Conservation (phyloP, 257 asterid species). For the Solanum virginianum region DNA sequence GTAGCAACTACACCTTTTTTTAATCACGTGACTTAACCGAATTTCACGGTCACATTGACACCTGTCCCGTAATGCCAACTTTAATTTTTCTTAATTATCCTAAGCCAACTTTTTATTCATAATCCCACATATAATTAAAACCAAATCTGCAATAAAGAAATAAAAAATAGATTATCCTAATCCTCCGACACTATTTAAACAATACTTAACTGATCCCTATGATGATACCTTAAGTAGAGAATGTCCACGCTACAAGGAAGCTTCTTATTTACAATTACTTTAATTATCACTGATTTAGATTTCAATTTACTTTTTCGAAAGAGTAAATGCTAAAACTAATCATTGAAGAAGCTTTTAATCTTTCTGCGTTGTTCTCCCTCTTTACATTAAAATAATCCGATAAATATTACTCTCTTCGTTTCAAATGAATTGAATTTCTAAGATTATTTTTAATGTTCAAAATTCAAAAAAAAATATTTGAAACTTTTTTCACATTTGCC, state of each 20-base stretch:
- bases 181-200: slow-evolving; percentile 18
- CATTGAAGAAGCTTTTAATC: slow-evolving; percentile 8
- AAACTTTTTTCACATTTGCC: too few relatives aligned
- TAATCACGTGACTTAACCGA: slow-evolving; percentile 65
- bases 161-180: slow-evolving; percentile 22
- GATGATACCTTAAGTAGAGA: slow-evolving; percentile 46
- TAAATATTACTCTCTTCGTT: accelerated
- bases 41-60: slow-evolving; percentile 25
- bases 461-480: too few relatives aligned
- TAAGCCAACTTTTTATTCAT: not conserved
- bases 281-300: not conserved
- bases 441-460: too few relatives aligned
- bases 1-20: slow-evolving; percentile 43
- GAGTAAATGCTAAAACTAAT: not conserved
- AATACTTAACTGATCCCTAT: slow-evolving; percentile 87
- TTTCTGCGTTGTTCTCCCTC: not conserved
- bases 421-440: too few relatives aligned
- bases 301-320: not conserved
- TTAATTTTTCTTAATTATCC: not conserved
- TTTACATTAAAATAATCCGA: not conserved
- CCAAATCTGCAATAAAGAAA: not conserved
- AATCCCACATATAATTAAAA: not conserved
- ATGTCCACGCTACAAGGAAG: slow-evolving; percentile 27
- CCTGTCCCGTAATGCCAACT: slow-evolving; percentile 6
- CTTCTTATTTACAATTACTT: not conserved